Conservation (phyloP, 2,329 filamentous ascomycete species). For the Colletotrichum lentis region DNA sequence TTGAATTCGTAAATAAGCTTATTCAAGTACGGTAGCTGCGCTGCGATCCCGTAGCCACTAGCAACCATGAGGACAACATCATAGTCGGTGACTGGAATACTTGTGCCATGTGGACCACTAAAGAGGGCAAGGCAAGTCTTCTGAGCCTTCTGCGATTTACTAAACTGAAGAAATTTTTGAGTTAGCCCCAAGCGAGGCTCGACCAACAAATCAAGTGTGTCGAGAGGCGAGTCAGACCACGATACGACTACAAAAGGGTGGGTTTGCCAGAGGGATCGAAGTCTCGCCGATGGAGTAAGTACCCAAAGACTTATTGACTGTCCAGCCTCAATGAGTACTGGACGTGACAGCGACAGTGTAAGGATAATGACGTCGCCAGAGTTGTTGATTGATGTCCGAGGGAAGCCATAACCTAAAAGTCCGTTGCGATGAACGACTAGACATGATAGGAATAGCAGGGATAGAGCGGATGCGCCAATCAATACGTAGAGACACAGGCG, state of each 20-base stretch:
- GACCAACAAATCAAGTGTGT: conserved; percentile 10
- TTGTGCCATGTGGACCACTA: conserved; percentile 46
- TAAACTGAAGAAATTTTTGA: conserved; percentile 4
- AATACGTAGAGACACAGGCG: conserved; percentile 19
- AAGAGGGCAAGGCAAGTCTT: conserved; percentile 42
- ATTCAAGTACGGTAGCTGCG: conserved; percentile 47
- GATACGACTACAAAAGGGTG: conserved; percentile 9
- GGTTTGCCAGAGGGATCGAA: conserved; percentile 4
- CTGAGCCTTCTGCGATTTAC: conserved; percentile 3
- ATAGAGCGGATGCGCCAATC: conserved; percentile 12
- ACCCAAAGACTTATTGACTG: conserved; percentile 9
- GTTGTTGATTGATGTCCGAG: conserved; percentile 4
- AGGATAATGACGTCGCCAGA: background rate
- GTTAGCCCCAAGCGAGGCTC: conserved; percentile 4
- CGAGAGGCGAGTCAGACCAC: background rate
- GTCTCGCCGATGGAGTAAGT: background rate
- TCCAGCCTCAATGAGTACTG: background rate
- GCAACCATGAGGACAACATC: conserved; percentile 47
- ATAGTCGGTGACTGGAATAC: conserved; percentile 42
- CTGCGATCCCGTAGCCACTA: conserved; percentile 48
- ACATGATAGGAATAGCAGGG: background rate
- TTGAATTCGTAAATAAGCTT: conserved; percentile 49
- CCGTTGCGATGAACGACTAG: background rate
- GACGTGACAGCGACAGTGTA: background rate
- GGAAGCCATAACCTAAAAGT: conserved; percentile 4